Percentiles rank a stretch among this genome's conserved stretches.
Conservation (phyloP, 148 eudicot genomes). For the Pouteria glomerata region DNA sequence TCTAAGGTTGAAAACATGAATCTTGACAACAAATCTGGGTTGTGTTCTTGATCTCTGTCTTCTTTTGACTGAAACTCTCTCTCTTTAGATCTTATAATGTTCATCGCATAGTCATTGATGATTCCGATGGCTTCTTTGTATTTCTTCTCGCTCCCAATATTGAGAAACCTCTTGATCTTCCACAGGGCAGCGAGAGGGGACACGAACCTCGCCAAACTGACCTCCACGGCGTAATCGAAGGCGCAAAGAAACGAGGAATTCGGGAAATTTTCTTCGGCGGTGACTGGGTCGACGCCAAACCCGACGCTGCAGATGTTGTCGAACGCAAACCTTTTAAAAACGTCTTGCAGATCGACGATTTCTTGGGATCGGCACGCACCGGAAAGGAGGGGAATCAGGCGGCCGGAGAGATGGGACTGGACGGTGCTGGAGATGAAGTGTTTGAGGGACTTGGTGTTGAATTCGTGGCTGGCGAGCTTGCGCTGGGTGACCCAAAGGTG, state of each 20-base stretch:
- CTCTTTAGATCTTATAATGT: constrained; percentile 20
- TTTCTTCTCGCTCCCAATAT: constrained; percentile 22
- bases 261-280: not conserved
- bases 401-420: constrained; percentile 23
- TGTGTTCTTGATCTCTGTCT: not conserved
- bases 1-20: constrained; percentile 19
- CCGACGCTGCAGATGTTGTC: constrained; percentile 33
- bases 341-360: constrained; percentile 39
- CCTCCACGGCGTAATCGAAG: constrained; percentile 18
- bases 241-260: constrained; percentile 9
- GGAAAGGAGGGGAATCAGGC: constrained; percentile 31
- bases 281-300: constrained; percentile 13
- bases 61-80: constrained; percentile 5
- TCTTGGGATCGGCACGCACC: constrained; percentile 6
- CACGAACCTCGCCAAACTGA: constrained; percentile 12
- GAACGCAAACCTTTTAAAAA: constrained; percentile 39
- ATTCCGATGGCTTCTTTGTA: constrained; percentile 15
- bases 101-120: constrained; percentile 18
- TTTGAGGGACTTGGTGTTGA: constrained; percentile 33
- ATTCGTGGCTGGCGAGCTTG: constrained; percentile 50
- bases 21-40: constrained; percentile 15
- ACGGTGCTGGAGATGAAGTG: constrained; percentile 29
- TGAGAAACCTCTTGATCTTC: constrained; percentile 23
- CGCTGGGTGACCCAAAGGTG: constrained; percentile 41
- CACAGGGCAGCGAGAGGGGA: constrained; percentile 15